Base-by-base conservation (phyloP, 768 basidiomycete genomes). In the Termitomyces titanicus region DNA sequence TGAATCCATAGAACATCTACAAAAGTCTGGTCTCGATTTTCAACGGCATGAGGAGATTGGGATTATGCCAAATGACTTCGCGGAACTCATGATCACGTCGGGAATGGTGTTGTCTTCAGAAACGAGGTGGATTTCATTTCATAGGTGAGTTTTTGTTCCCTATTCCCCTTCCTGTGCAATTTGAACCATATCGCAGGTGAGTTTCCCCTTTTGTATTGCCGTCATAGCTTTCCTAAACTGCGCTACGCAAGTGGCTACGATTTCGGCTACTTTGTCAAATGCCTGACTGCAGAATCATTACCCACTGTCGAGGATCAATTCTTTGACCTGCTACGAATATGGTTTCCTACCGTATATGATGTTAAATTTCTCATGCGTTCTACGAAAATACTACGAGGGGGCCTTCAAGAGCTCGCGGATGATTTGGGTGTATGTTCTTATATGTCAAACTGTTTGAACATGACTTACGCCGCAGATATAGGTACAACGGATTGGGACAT, bases 271-370 rank as follows among this genome's bases (percentile, higher is more conserved):
- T 90, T 99, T 63, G 85, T 99, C 71, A 97, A 96, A 70, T 81
- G 98, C 39, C 80, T 99, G 48, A 90, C 92, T 22, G 88, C 83
- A 58, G 78, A 87, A 64, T 90, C 94, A 43, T 74, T 98, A 56
- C 97, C 97, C 9, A 85, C 86, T 18, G 85, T 85, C 24, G 97
- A 99, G 73, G 88, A 90, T 59, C 80, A 82, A 5, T 98, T 98
- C 75, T 97, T 98, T 68, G 84, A 90, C 44, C 82, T 88, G 44
- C 79, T 98, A 29, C 80, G 75, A 56, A 86, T 83, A 60, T 98
- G 97, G 96, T 98, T 99, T 72, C 96, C 96, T 0, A 86, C 85
- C 42, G 87, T 97, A 43, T 98, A 97, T 70, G 97, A 99, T 71
- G 94, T 98, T 79, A 99, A 98, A 72, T 94, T 88, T 71, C 83